Base-by-base conservation (phyloP, 305 asterid species). In the Rubia peregrina region DNA sequence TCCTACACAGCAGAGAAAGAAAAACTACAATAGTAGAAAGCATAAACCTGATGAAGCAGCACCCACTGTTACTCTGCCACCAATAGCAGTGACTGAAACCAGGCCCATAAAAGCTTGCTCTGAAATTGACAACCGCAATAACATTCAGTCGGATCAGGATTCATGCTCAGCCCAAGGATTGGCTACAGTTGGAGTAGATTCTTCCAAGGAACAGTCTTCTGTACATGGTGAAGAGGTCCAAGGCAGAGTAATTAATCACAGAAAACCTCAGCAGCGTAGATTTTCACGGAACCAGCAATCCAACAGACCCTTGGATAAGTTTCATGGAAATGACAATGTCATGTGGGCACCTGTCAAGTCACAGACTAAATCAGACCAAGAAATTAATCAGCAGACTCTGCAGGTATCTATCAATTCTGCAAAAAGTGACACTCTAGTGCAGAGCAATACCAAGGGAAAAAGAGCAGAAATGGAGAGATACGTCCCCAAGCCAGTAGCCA, bases 401-500 rank as follows among this genome's bases (percentile, higher is more conserved):
- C 80, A 75, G 62, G 91, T 85, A 68, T 62, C 84, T 44, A 75
- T 72, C 61, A 65, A 71, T 83, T 64, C 80, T 22, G 42, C 75
- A 7, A 91, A 81, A 83, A 79, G 71, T 68, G 89, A 81, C 68
- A 78, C 72, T 75, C 74, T 61, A 69, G 77, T 73, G 61, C 95
- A 82, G 68, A 84, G 71, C 83, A 88, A 77, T 75, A 70, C 67
- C 36, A 92, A 85, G 81, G 87, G 96, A 75, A 92, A 89, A 91
- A 83, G 97, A 82, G 97, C 98, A 62, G 98, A 95, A 80, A 86
- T 92, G 89, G 98, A 92, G 86, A 88, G 97, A 77, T 92, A 89
- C 78, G 87, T 95, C 61, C 97, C 98, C 4, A 95, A 95, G 82
- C 95, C 98, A 9, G 96, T 89, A 60, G 98, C 96, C 7, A 84